phyloP scores from a whole-genome alignment of 2,329 filamentous ascomycete species.

The Fusarium albidum region DNA sequence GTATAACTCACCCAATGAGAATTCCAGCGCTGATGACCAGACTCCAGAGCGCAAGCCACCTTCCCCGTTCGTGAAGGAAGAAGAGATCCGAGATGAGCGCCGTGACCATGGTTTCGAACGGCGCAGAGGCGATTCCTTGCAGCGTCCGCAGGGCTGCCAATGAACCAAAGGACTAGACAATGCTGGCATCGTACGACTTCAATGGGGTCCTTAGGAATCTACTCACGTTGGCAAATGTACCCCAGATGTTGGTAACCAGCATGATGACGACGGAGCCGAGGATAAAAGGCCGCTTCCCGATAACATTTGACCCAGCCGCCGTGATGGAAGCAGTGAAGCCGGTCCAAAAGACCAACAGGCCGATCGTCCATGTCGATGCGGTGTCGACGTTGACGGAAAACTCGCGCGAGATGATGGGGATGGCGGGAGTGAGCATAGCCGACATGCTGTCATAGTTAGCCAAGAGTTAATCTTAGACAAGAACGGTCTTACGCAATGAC shows the following conservation, averaged over 20 bases:
- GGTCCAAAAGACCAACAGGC: slow-evolving; percentile 4
- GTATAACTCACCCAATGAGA: not conserved
- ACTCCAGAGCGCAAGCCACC: slow-evolving; percentile 1
- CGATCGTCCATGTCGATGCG: slow-evolving; percentile 3
- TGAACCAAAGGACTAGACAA: not conserved
- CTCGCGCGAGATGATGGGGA: not conserved
- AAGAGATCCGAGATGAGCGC: not conserved
- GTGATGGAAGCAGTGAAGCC: slow-evolving; percentile 5
- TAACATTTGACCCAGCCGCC: not conserved
- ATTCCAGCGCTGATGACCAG: slow-evolving; percentile 1
- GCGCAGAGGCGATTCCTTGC: slow-evolving; percentile 1
- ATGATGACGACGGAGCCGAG: slow-evolving; percentile 3
- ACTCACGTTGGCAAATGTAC: slow-evolving; percentile 1
- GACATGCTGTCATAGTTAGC: slow-evolving; percentile 1
- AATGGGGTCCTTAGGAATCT: not conserved
- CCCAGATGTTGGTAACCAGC: slow-evolving; percentile 5
- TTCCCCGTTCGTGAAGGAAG: slow-evolving; percentile 3
- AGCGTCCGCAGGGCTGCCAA: slow-evolving; percentile 4
- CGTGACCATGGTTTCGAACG: slow-evolving; percentile 1
- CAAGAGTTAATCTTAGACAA: not conserved
- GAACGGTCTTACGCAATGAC: not conserved
- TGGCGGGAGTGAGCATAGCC: not conserved
- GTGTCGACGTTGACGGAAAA: slow-evolving; percentile 6
- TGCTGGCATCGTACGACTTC: not conserved
- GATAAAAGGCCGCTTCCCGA: slow-evolving; percentile 5